A percentile compares a stretch with the other conserved stretches of the same genome.
Conservation (phyloP, 2,329 filamentous ascomycete genomes). For the Fusarium haematococcum region DNA sequence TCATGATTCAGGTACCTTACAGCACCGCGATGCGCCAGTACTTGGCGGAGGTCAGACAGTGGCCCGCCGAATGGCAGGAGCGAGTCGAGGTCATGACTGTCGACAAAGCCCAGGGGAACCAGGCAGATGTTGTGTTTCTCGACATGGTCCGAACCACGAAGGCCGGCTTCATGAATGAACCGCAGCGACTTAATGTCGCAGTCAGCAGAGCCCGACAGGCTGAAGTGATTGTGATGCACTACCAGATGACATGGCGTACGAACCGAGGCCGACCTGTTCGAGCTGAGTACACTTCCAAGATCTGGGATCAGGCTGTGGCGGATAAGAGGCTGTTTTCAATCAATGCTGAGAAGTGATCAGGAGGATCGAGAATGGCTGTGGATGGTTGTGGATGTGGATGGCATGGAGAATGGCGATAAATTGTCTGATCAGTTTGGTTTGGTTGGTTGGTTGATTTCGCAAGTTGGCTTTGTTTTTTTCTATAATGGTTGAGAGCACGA, state of each 20-base stretch:
- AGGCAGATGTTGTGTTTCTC: conserved; percentile 61
- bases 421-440: conserved; percentile 12
- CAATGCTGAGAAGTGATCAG: background rate
- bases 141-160: conserved; percentile 58
- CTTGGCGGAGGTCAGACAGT: conserved; percentile 39
- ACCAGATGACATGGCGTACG: conserved; percentile 46
- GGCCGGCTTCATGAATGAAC: conserved; percentile 57
- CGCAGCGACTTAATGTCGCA: conserved; percentile 59
- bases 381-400: background rate
- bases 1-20: conserved; percentile 61
- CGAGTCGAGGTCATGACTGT: conserved; percentile 57
- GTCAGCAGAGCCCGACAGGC: conserved; percentile 59
- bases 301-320: conserved; percentile 48
- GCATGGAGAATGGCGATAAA: background rate
- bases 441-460: conserved; percentile 12
- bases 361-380: background rate
- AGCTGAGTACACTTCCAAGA: conserved; percentile 42
- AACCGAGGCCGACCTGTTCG: conserved; percentile 17
- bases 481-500: background rate
- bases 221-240: conserved; percentile 60
- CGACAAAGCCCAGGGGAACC: conserved; percentile 60
- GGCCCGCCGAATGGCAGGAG: conserved; percentile 43
- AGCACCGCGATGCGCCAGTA: conserved; percentile 54
- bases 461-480: conserved; percentile 17
- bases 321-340: conserved; percentile 40